phyloP scores from a whole-genome alignment of 306 rosid genomes.

The Morella rubra region DNA sequence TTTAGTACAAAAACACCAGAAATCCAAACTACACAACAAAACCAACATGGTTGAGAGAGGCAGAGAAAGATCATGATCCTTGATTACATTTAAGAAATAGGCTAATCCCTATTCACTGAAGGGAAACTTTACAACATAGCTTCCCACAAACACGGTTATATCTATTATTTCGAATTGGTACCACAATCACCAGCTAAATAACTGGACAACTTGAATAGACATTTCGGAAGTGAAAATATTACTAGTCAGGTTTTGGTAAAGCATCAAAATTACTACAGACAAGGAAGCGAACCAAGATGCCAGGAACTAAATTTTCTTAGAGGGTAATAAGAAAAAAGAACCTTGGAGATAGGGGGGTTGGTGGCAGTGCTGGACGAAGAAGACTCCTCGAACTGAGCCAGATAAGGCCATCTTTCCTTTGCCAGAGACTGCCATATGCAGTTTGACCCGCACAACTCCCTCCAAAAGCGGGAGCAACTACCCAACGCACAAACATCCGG shows the following conservation, averaged over 20 bases:
- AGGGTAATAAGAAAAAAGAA: slow-evolving; percentile 15
- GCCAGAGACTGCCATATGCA: slow-evolving; percentile 63
- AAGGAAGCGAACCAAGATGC: background rate
- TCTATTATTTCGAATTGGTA: background rate
- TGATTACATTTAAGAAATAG: background rate
- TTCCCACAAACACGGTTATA: background rate
- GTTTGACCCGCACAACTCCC: slow-evolving; percentile 51
- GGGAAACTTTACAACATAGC: background rate
- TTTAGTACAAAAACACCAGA: slow-evolving; percentile 15
- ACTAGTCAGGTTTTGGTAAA: too few relatives aligned
- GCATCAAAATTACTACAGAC: background rate
- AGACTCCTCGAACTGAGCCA: slow-evolving; percentile 28
- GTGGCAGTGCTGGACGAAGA: slow-evolving; percentile 35
- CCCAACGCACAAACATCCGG: slow-evolving; percentile 76
- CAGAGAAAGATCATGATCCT: background rate
- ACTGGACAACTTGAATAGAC: background rate
- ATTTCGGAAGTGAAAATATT: background rate
- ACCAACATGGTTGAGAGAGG: background rate
- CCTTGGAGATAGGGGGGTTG: slow-evolving; percentile 40
- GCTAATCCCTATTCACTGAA: slow-evolving; percentile 4
- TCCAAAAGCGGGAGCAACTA: slow-evolving; percentile 67
- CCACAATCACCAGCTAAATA: background rate
- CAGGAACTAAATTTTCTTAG: background rate
- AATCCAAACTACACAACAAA: slow-evolving; percentile 11
- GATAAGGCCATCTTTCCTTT: slow-evolving; percentile 60